phyloP scores from a whole-genome alignment of 306 rosid species.

The Amphicarpaea edgeworthii region DNA sequence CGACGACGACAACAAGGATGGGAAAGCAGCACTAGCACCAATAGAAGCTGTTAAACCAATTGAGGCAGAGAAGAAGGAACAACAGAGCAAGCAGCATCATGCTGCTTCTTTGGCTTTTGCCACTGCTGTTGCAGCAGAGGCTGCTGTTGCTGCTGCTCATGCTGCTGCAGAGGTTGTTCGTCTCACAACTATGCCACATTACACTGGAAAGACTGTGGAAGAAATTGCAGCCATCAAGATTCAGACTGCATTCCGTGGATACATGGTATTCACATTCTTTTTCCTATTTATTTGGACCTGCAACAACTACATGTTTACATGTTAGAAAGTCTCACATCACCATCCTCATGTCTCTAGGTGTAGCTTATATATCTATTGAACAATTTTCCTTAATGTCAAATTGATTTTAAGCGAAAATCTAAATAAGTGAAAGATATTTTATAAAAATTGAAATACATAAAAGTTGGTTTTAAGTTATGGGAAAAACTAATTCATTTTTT shows the following conservation, averaged over 20 bases:
- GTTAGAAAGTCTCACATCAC: too few relatives aligned
- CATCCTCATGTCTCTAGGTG: too few relatives aligned
- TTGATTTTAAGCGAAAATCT: too few relatives aligned
- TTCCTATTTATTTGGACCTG: neutral
- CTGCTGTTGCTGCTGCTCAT: slow-evolving; percentile 71
- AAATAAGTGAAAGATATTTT: too few relatives aligned
- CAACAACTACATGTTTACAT: too few relatives aligned
- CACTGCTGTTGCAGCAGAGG: slow-evolving; percentile 77
- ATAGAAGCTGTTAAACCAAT: slow-evolving; percentile 49
- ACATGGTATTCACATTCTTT: slow-evolving; percentile 60
- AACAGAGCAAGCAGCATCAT: slow-evolving; percentile 71
- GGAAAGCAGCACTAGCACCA: slow-evolving; percentile 41
- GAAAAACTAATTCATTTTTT: too few relatives aligned
- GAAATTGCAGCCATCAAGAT: slow-evolving; percentile 77
- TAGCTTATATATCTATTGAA: too few relatives aligned
- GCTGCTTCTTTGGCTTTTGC: slow-evolving; percentile 82
- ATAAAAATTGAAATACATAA: too few relatives aligned
- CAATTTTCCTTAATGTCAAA: too few relatives aligned
- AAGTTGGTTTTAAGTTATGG: too few relatives aligned
- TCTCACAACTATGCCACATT: slow-evolving; percentile 60
- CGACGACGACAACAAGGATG: too few relatives aligned
- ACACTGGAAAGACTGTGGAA: slow-evolving; percentile 53
- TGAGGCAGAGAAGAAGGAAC: slow-evolving; percentile 62
- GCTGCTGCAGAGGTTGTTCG: slow-evolving; percentile 80
- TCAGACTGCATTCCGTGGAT: slow-evolving; percentile 78